Percentiles rank a stretch among this genome's conserved stretches.
phyloP scores from a whole-genome alignment of 2,329 filamentous ascomycete species.

The Epichloe gansuensis region DNA sequence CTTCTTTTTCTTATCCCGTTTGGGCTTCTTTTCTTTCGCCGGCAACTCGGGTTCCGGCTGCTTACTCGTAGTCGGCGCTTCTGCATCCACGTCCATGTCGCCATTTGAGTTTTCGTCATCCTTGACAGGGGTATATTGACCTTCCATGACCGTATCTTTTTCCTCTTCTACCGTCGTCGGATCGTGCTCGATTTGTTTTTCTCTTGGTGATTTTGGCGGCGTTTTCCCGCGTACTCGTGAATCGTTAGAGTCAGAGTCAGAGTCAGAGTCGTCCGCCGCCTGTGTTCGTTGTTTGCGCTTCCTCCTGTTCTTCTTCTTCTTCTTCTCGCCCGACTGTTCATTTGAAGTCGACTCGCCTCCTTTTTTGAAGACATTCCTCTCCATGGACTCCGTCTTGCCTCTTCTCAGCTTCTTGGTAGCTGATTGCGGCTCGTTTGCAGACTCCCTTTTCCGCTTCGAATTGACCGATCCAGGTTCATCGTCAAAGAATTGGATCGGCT shows the following conservation, averaged over 20 bases:
- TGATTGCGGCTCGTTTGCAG: constrained; percentile 16
- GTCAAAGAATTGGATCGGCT: constrained; percentile 16
- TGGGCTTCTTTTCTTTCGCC: background rate
- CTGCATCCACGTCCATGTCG: background rate
- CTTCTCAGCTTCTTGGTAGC: constrained; percentile 24
- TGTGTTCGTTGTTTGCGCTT: constrained; percentile 22
- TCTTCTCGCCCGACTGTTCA: constrained; percentile 3
- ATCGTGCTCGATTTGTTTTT: background rate
- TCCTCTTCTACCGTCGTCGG: background rate
- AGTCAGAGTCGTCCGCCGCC: constrained; percentile 11
- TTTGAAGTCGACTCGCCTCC: constrained; percentile 1
- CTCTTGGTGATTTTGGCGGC: background rate
- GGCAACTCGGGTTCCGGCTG: background rate
- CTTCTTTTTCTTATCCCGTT: constrained; percentile 15
- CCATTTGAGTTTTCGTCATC: background rate
- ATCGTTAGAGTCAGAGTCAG: constrained; percentile 7
- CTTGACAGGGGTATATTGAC: background rate
- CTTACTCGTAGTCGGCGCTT: background rate
- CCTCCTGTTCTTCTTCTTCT: constrained; percentile 21
- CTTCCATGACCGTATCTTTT: background rate
- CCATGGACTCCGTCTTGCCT: constrained; percentile 1
- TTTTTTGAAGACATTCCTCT: constrained; percentile 8
- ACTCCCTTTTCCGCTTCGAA: constrained; percentile 25
- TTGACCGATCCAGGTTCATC: constrained; percentile 14
- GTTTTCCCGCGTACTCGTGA: constrained; percentile 5